phyloP scores from a whole-genome alignment of 306 rosid species.

The Quercus berberidifolia region DNA sequence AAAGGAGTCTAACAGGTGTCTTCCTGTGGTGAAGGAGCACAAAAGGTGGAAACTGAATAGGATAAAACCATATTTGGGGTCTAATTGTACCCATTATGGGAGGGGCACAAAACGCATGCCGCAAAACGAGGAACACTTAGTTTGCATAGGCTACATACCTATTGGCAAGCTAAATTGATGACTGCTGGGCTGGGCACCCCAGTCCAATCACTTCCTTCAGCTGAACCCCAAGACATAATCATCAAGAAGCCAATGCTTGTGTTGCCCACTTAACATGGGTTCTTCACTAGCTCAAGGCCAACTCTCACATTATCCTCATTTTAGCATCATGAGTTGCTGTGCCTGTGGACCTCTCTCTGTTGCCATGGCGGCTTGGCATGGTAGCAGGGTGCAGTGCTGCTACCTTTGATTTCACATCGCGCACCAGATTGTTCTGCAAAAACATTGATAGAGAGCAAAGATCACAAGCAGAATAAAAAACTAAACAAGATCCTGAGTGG shows the following conservation, averaged over 20 bases:
- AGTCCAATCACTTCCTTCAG: background rate
- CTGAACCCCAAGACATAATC: background rate
- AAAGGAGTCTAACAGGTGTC: too few relatives aligned
- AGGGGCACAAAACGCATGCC: background rate
- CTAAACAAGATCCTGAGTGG: too few relatives aligned
- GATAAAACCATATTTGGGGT: slow-evolving; percentile 1
- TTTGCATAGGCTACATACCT: background rate
- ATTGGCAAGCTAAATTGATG: background rate
- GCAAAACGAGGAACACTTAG: background rate
- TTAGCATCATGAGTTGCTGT: background rate
- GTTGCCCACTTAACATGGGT: background rate
- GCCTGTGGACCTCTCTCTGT: too few relatives aligned
- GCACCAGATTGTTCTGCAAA: background rate
- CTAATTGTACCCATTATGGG: background rate
- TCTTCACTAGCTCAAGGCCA: background rate
- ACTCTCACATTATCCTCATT: background rate
- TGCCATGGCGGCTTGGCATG: background rate
- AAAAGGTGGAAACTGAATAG: slow-evolving; percentile 19
- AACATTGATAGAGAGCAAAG: background rate
- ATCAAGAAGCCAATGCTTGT: background rate
- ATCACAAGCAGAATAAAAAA: background rate
- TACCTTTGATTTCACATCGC: background rate
- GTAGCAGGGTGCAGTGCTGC: background rate
- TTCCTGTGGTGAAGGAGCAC: background rate
- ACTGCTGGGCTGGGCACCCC: background rate